A percentile compares a stretch with the other conserved stretches of the same genome.
Evolutionary conservation across 2,329 filamentous ascomycete genomes (phyloP).

Genomic region (Chrysoporthe deuterocubensis): DNA sequence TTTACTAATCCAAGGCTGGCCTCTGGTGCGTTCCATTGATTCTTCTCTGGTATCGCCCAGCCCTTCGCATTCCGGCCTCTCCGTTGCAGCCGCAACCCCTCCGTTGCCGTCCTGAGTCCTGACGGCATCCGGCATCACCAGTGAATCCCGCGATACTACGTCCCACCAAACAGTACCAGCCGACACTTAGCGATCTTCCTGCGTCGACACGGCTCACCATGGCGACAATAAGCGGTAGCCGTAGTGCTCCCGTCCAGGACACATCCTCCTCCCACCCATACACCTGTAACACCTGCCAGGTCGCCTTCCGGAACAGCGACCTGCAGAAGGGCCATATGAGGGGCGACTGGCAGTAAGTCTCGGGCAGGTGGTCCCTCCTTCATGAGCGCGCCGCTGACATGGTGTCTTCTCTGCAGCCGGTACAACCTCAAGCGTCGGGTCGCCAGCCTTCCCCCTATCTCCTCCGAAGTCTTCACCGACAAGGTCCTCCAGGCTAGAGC

Average conservation of each 20-base stretch:
- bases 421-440: slow-evolving; percentile 97
- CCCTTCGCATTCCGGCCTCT: background rate
- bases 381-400: background rate
- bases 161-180: background rate
- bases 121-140: background rate
- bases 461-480: slow-evolving; percentile 91
- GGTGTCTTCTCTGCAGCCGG: slow-evolving; percentile 57
- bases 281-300: slow-evolving; percentile 97
- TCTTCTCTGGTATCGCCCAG: background rate
- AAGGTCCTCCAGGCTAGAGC: slow-evolving; percentile 94
- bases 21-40: background rate
- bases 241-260: slow-evolving; percentile 38
- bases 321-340: slow-evolving; percentile 96
- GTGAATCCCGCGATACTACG: no score
- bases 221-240: slow-evolving; percentile 52
- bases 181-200: background rate
- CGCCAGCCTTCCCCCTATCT: slow-evolving; percentile 85
- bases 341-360: slow-evolving; percentile 91
- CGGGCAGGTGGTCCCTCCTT: slow-evolving; percentile 34
- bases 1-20: slow-evolving; percentile 23
- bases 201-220: slow-evolving; percentile 40
- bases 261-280: slow-evolving; percentile 73
- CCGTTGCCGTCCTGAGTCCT: background rate
- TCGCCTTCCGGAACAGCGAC: slow-evolving; percentile 93
- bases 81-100: slow-evolving; percentile 3